phyloP scores from a whole-genome alignment of 2,329 filamentous ascomycete species.

The Ophiostoma himal-ulmi region DNA sequence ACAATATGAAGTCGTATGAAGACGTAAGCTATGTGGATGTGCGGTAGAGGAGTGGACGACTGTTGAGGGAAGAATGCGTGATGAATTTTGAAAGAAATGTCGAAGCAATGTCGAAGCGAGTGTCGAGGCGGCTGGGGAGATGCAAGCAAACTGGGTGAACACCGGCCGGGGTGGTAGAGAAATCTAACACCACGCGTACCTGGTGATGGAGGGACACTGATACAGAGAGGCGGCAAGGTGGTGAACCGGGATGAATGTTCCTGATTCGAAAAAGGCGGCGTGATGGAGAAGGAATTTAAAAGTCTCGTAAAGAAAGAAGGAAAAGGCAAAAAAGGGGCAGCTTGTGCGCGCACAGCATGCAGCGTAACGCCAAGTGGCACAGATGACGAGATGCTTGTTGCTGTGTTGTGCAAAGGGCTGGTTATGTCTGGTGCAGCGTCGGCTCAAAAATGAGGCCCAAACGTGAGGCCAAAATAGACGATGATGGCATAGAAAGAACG shows the following conservation, averaged over 20 bases:
- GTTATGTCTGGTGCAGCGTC: too few species aligned
- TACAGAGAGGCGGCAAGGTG: background rate
- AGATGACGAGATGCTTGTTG: slow-evolving; percentile 3
- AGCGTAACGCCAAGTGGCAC: slow-evolving; percentile 12
- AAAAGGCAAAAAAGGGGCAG: background rate
- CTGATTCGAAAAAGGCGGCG: background rate
- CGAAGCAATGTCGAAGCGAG: background rate
- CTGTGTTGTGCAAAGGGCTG: background rate
- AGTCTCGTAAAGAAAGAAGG: background rate
- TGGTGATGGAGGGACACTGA: background rate
- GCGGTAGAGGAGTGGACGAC: background rate
- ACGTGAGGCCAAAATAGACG: background rate
- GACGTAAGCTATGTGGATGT: background rate
- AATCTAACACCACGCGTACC: background rate
- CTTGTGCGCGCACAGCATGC: slow-evolving; percentile 13
- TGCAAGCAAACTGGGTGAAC: background rate
- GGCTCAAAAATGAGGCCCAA: background rate
- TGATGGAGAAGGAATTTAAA: background rate
- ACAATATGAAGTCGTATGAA: slow-evolving; percentile 4
- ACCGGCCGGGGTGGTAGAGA: background rate
- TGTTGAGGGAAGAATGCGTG: background rate
- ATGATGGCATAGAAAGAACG: background rate
- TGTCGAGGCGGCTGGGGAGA: background rate
- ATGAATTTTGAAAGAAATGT: background rate
- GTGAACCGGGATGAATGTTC: background rate